Conservation (phyloP, 2,329 filamentous ascomycete species). For the Aspergillus sp. region DNA sequence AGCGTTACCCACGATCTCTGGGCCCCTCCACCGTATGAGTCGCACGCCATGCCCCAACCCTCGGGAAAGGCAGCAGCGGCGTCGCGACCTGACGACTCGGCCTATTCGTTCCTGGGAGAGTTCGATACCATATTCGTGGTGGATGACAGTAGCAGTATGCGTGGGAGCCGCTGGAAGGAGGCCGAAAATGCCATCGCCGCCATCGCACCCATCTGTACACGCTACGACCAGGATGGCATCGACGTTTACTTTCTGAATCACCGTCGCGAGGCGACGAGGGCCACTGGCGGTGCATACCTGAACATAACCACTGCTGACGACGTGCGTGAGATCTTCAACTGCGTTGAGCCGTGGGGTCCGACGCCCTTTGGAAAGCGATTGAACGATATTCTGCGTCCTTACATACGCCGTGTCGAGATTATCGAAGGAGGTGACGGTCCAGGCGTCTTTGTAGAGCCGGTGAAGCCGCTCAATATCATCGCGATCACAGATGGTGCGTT, state of each 20-base stretch:
- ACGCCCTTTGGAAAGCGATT: constrained; percentile 77
- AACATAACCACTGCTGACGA: constrained; percentile 59
- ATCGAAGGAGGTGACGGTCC: constrained; percentile 44
- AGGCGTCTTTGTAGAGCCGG: constrained; percentile 61
- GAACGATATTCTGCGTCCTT: constrained; percentile 69
- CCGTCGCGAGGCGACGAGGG: constrained; percentile 35
- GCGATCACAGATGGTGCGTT: constrained; percentile 87
- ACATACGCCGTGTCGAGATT: constrained; percentile 59
- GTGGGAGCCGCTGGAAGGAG: constrained; percentile 72
- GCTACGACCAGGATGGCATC: constrained; percentile 78
- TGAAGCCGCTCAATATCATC: constrained; percentile 86
- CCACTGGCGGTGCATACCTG: constrained; percentile 57
- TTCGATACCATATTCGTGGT: constrained; percentile 92
- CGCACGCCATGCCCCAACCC: constrained; percentile 1
- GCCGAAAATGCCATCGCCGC: constrained; percentile 66
- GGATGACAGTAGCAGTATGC: constrained; percentile 90
- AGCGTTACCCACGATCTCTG: constrained; percentile 6
- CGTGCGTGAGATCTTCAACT: constrained; percentile 70
- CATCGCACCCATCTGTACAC: constrained; percentile 79
- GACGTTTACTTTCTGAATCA: constrained; percentile 92
- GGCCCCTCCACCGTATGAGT: constrained; percentile 20
- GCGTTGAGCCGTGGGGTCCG: constrained; percentile 61
- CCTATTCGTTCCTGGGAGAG: constrained; percentile 70
- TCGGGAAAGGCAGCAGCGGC: constrained; percentile 30
- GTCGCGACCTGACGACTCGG: constrained; percentile 53